Percentiles rank a stretch among this genome's conserved stretches.
These are phyloP conservation scores for Neonectria magnoliae DNA, from an alignment of 2,329 filamentous ascomycete genomes.

Conservation along the genomic window DNA sequence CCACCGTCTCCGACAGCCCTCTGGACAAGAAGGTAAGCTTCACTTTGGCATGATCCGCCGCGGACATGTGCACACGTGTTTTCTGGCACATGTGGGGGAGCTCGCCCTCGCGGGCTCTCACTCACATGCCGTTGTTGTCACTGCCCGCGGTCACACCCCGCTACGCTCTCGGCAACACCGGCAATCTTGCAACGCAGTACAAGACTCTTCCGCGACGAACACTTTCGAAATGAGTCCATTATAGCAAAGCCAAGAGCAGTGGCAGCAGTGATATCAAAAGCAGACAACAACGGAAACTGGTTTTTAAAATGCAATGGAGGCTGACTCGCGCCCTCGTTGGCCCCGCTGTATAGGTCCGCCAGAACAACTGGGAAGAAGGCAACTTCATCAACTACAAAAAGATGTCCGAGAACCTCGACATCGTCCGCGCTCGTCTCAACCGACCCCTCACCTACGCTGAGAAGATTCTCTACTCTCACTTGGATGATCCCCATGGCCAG, in stretches of 20 bases:
- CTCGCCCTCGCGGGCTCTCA: not conserved
- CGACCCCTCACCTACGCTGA: constrained; percentile 94
- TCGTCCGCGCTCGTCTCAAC: constrained; percentile 91
- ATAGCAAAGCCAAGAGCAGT: not conserved
- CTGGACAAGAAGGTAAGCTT: constrained; percentile 84
- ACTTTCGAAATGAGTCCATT: not conserved
- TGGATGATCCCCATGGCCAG: constrained; percentile 95
- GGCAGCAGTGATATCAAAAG: not conserved
- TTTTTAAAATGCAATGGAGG: not conserved
- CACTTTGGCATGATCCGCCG: not conserved
- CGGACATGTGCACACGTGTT: not conserved
- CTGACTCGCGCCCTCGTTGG: constrained; percentile 29
- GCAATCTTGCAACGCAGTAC: not conserved
- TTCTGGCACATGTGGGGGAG: not conserved
- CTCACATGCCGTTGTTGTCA: constrained; percentile 10
- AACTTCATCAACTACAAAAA: constrained; percentile 99
- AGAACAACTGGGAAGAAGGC: constrained; percentile 95
- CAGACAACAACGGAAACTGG: not conserved
- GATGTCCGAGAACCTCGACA: constrained; percentile 95
- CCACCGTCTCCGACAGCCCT: constrained; percentile 85
- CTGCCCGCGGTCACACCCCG: not conserved
- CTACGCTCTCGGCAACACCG: not conserved
- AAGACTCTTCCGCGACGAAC: not conserved
- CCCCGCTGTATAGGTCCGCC: constrained; percentile 70
- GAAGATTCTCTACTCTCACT: constrained; percentile 98